phyloP scores from a whole-genome alignment of 768 basidiomycete genomes.

The Pisolithus microcarpus region DNA sequence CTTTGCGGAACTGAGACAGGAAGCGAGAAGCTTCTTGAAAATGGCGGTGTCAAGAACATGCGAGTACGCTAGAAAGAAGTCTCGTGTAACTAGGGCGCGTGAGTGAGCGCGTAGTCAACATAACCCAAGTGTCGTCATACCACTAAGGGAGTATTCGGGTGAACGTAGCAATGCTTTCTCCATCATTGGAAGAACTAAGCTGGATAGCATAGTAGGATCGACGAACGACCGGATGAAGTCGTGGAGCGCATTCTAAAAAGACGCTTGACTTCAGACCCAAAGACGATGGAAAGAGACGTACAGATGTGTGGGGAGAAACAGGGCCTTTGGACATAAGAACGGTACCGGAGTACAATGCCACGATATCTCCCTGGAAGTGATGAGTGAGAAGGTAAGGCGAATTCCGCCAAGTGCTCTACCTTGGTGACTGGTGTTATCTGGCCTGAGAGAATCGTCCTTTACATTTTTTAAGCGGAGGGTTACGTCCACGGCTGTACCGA shows the following conservation, averaged over 20 bases:
- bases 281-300: constrained; percentile 25
- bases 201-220: constrained; percentile 42
- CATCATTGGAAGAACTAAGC: constrained; percentile 56
- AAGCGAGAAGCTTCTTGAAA: constrained; percentile 50
- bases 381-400: not conserved
- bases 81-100: constrained; percentile 39
- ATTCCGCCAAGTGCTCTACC: constrained; percentile 22
- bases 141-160: constrained; percentile 66
- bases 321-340: constrained; percentile 63
- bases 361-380: constrained; percentile 43
- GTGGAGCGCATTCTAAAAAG: constrained; percentile 41
- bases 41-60: constrained; percentile 40
- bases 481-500: constrained; percentile 69
- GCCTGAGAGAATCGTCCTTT: constrained; percentile 35
- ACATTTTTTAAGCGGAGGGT: constrained; percentile 56
- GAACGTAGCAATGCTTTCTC: constrained; percentile 79
- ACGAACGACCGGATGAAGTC: constrained; percentile 57
- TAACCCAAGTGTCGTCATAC: constrained; percentile 32
- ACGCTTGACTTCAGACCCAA: constrained; percentile 9
- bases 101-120: not conserved
- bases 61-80: constrained; percentile 51
- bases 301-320: constrained; percentile 54
- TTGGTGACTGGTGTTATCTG: constrained; percentile 42
- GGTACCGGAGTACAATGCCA: constrained; percentile 50
- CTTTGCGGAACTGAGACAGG: constrained; percentile 62